Evolutionary conservation across 1,284 basidiomycete species (phyloP).

Genomic region (Boletellus dicymbophilus): DNA sequence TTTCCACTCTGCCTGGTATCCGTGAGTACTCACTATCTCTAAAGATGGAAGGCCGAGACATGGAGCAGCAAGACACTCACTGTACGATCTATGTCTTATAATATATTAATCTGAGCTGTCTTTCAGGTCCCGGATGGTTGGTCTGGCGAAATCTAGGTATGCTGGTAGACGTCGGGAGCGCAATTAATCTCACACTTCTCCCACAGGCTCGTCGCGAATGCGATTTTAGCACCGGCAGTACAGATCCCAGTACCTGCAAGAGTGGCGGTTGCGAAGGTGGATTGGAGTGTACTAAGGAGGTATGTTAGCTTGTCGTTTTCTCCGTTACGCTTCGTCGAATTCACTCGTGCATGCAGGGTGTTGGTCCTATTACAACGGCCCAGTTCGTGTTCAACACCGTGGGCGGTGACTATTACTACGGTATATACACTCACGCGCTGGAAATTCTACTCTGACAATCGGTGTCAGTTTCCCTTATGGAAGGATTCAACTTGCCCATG

Average conservation of each 20-base stretch:
- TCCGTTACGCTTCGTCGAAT: neutral
- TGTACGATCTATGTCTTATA: constrained; percentile 8
- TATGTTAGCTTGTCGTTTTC: constrained; percentile 24
- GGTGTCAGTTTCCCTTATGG: constrained; percentile 41
- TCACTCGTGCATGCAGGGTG: constrained; percentile 38
- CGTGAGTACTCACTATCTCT: neutral
- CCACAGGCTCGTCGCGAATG: constrained; percentile 42
- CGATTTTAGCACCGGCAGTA: constrained; percentile 39
- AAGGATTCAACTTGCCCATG: constrained; percentile 51
- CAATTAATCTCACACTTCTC: neutral
- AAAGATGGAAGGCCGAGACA: constrained; percentile 26
- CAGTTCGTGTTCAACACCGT: constrained; percentile 49
- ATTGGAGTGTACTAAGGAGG: constrained; percentile 49
- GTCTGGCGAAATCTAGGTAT: constrained; percentile 33
- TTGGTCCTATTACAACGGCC: constrained; percentile 62
- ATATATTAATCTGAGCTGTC: neutral
- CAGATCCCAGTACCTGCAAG: constrained; percentile 55
- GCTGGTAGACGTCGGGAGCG: neutral
- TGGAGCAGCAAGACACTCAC: constrained; percentile 30
- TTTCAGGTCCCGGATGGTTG: constrained; percentile 30
- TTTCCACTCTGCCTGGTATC: neutral
- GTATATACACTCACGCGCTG: constrained; percentile 9
- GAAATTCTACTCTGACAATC: neutral
- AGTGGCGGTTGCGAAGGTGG: constrained; percentile 62
- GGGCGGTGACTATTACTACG: constrained; percentile 29